phyloP scores from a whole-genome alignment of 345 rosid species.

The Hevea brasiliensis region DNA sequence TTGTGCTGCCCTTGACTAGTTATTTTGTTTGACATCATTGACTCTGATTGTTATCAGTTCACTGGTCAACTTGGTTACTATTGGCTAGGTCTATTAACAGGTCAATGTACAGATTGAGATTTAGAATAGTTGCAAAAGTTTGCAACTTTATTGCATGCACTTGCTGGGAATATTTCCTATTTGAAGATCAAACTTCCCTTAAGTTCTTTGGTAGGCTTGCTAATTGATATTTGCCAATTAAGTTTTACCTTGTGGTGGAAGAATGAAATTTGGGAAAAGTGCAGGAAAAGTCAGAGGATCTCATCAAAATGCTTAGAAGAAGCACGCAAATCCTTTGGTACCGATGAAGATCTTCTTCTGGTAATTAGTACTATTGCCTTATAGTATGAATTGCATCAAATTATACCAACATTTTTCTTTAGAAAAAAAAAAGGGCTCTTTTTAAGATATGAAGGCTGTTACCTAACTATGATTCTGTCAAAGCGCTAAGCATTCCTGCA shows the following conservation, averaged over 20 bases:
- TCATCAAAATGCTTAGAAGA: conserved; percentile 71
- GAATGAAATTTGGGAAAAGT: neutral
- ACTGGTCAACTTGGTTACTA: neutral
- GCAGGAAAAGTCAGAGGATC: conserved; percentile 29
- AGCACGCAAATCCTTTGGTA: conserved; percentile 40
- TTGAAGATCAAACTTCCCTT: neutral
- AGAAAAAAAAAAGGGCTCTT: too few species aligned
- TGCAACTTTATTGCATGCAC: neutral
- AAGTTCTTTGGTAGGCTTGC: neutral
- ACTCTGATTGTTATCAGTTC: neutral
- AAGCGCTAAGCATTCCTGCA: neutral
- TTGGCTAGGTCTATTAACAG: neutral
- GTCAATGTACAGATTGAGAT: neutral
- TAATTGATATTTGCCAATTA: neutral
- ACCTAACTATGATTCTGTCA: neutral
- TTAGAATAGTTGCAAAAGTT: neutral
- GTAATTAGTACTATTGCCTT: neutral
- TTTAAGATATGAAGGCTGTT: neutral
- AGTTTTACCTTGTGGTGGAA: neutral
- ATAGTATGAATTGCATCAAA: neutral
- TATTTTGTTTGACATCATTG: too few species aligned
- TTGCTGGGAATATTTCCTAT: neutral
- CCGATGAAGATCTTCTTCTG: conserved; percentile 29
- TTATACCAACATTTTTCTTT: neutral
- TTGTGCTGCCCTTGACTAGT: too few species aligned